A percentile compares a stretch with the other conserved stretches of the same genome.
phyloP scores from a whole-genome alignment of 164 flowering plant species.

The Pachysandra terminalis region DNA sequence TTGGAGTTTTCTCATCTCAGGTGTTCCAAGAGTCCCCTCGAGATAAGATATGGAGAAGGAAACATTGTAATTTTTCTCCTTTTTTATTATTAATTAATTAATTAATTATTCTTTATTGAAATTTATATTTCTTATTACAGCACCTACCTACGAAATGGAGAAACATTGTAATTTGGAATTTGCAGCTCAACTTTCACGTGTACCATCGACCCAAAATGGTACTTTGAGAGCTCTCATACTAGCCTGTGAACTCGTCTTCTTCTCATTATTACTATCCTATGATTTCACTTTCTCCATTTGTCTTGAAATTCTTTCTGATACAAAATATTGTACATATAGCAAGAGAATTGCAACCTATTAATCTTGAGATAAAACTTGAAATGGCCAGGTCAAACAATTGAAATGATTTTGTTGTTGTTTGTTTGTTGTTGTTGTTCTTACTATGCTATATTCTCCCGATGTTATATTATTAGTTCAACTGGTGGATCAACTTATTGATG shows the following conservation, averaged over 20 bases:
- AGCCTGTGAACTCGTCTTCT: neutral
- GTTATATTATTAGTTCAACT: no score
- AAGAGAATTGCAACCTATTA: no score
- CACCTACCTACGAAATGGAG: constrained; percentile 74
- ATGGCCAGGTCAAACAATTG: neutral
- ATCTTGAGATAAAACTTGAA: no score
- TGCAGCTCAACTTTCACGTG: constrained; percentile 76
- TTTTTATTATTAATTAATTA: constrained; percentile 6
- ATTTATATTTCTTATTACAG: constrained; percentile 46
- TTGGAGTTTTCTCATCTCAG: constrained; percentile 97
- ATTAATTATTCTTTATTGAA: neutral
- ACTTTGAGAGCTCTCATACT: neutral
- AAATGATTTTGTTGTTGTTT: neutral
- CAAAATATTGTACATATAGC: no score
- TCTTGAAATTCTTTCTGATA: neutral
- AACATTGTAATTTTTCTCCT: constrained; percentile 45
- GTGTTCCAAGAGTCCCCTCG: constrained; percentile 87
- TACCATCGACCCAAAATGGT: constrained; percentile 32
- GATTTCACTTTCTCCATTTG: neutral
- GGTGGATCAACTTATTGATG: no score
- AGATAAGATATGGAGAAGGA: constrained; percentile 63
- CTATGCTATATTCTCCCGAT: no score
- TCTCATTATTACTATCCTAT: neutral
- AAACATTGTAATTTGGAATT: constrained; percentile 94
- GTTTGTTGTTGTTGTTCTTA: no score